These are phyloP conservation scores for Platanthera guangdongensis DNA, from an alignment of 106 monocot species.

Conservation along the genomic window DNA sequence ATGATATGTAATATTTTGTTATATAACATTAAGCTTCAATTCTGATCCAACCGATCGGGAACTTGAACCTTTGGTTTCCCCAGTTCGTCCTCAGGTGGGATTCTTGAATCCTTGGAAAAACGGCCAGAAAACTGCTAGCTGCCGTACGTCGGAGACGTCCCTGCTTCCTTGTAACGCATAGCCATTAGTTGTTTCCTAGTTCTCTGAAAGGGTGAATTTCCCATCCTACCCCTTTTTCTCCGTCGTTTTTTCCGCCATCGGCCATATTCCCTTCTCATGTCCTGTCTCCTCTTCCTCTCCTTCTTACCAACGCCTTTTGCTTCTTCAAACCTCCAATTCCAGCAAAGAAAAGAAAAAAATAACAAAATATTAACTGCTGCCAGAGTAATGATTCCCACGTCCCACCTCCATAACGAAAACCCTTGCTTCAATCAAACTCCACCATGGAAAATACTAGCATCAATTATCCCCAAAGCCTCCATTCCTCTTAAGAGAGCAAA, in stretches of 20 bases:
- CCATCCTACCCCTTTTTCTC: neutral
- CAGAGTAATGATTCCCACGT: constrained; percentile 34
- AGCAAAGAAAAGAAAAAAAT: neutral
- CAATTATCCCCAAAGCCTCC: neutral
- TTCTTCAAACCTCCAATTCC: neutral
- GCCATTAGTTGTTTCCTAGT: neutral
- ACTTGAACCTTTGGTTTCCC: too few relatives aligned
- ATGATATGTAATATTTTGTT: too few relatives aligned
- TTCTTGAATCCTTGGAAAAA: too few relatives aligned
- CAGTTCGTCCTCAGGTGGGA: too few relatives aligned
- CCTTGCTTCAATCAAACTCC: constrained; percentile 67
- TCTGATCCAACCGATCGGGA: too few relatives aligned
- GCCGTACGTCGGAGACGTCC: neutral
- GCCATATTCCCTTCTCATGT: neutral
- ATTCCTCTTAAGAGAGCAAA: neutral
- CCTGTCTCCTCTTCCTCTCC: neutral
- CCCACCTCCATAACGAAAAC: constrained; percentile 19
- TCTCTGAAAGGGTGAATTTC: neutral
- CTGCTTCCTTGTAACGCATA: neutral
- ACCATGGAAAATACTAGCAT: neutral
- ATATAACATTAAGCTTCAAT: too few relatives aligned
- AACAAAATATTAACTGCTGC: neutral
- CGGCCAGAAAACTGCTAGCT: too few relatives aligned
- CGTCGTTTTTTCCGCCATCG: neutral
- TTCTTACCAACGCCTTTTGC: neutral